Conservation (phyloP, 176 grass and related monocot genomes). For the Triticum turgidum region DNA sequence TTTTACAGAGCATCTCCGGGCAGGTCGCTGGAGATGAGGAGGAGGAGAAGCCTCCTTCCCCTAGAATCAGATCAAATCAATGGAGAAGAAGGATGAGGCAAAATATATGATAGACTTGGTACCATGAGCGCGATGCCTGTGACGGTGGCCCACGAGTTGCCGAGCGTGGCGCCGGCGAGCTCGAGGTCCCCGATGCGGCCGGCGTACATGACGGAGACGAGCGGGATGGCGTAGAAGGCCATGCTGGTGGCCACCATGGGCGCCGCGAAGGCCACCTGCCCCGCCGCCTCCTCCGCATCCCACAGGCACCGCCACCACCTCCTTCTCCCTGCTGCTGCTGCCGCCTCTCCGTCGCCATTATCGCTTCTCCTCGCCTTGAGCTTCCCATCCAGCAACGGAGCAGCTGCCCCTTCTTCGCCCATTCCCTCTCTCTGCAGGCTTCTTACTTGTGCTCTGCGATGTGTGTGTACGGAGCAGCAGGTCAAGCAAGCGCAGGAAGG, state of each 20-base stretch:
- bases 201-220: conserved; percentile 90
- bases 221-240: conserved; percentile 77
- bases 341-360: neutral
- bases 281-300: conserved; percentile 40
- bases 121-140: conserved; percentile 84
- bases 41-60: neutral
- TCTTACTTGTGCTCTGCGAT: neutral
- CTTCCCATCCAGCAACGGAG: conserved; percentile 21
- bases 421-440: neutral
- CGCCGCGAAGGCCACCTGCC: conserved; percentile 63
- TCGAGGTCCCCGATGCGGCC: conserved; percentile 72
- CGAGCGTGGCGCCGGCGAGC: conserved; percentile 79
- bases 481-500: neutral
- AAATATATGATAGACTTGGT: neutral
- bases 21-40: neutral
- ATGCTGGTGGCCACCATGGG: conserved; percentile 80
- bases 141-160: conserved; percentile 86
- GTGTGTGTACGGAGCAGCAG: neutral
- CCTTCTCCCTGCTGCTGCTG: neutral
- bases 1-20: no score
- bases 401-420: conserved; percentile 14
- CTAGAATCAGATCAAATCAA: neutral
- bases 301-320: neutral
- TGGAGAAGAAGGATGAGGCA: neutral
- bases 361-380: neutral